Evolutionary conservation across 768 basidiomycete species (phyloP), one percentile per base, ranked within the genome.

Genomic region (Leucocoprinus leucothites): DNA sequence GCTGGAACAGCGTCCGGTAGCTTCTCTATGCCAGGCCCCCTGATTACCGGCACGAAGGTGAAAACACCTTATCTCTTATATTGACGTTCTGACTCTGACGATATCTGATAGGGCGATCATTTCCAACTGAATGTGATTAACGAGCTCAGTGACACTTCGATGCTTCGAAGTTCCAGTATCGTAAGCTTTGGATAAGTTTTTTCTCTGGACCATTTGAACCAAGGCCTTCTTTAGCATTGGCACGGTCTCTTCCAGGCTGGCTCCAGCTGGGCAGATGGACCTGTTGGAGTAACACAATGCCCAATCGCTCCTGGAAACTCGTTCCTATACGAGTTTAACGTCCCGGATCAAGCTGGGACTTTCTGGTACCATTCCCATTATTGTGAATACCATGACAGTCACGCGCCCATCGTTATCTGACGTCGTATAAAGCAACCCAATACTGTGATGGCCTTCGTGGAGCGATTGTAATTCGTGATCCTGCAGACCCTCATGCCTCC

Each of bases 361-460:
- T 82, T 72, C 56, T 82, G 80, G 79, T 72, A 67, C 36, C 65
- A 66, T 48, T 68, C 64, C 14, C 67, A 69, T 57, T 61, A 76
- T 64, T 67, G 70, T 71, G 46, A 18, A 63, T 64, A 14, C 24
- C 24, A 45, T 19, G 21, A 9, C 18, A 31, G 31, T 31, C n/a
- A n/a, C n/a, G 31, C 31, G 22, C 22, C 14, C 8, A 28, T 26
- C 11, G 22, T 28, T 24, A 14, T 8, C 22, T 26, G n/a, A 41
- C 13, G 13, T 41, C 40, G 5, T 14, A 41, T 5, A 41, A 60
- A 67, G 72, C 71, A 6, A 73, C 74, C 0, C 82, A 83, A 64
- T 82, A 82, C 54, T 84, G 82, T 48, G 82, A 84, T 51, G 82
- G 81, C 0, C 68, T 83, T 22, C 65, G 82, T 42, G 81, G 81